Percentiles rank a stretch among this genome's conserved stretches.
phyloP scores from a whole-genome alignment of 495 filamentous ascomycete species.

The Pseudoneurospora amorphoporcata region DNA sequence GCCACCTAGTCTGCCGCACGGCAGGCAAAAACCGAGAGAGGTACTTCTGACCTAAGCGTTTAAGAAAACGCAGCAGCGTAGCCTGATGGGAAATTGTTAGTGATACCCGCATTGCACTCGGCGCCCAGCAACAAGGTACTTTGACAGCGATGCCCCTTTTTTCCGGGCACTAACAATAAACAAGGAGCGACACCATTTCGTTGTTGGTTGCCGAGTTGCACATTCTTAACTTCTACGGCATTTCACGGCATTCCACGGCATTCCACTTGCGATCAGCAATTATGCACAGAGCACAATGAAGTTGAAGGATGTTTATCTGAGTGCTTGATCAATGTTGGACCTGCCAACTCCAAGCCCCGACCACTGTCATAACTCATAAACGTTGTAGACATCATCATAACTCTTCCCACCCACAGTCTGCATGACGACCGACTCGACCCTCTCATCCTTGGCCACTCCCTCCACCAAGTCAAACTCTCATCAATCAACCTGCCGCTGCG shows the following conservation, averaged over 20 bases:
- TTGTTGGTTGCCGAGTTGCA: background rate
- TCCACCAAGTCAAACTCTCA: slow-evolving; percentile 25
- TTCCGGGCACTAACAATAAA: background rate
- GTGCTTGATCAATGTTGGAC: background rate
- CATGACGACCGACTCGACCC: slow-evolving; percentile 38
- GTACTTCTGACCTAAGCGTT: background rate
- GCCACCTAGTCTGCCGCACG: too few species aligned
- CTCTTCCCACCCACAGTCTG: slow-evolving; percentile 43
- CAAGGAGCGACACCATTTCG: background rate
- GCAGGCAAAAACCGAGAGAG: background rate
- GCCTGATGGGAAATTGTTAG: background rate
- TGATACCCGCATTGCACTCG: background rate
- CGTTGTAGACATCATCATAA: slow-evolving; percentile 32
- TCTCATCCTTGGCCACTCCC: slow-evolving; percentile 31
- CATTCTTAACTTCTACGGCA: background rate
- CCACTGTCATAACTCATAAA: background rate
- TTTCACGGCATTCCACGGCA: background rate
- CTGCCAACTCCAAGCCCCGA: background rate
- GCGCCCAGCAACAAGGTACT: background rate
- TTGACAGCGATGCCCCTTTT: background rate
- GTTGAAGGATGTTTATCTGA: background rate
- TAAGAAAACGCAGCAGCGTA: background rate
- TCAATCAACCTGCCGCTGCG: slow-evolving; percentile 25
- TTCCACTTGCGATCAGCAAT: background rate
- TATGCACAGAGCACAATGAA: background rate